Base-by-base conservation (phyloP, 1,284 basidiomycete genomes). In the Fomitopsis betulina region DNA sequence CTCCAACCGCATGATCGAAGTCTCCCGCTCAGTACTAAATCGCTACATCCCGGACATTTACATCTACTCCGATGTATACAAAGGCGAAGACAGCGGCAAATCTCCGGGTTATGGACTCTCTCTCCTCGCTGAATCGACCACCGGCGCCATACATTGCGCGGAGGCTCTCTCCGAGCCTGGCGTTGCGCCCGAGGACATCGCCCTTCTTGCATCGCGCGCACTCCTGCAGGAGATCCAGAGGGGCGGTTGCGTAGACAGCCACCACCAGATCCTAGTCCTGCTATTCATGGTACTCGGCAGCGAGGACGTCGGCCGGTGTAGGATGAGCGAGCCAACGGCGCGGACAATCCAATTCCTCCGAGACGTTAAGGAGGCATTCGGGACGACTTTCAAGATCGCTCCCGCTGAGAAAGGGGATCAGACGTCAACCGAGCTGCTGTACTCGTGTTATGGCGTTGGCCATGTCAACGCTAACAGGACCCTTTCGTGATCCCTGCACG, bases 41-140 rank as follows among this genome's bases (percentile, higher is more conserved):
- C 87, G 96, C 4, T 98, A 93, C 73, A 97, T 99, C 61, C 96
- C 96, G 27, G 97, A 99, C 70, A 93, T 98, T 32, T 98, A 99
- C 73, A 84, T 99, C 30, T 97, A 98, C 71, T 97, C 97, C 1
- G 97, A 99, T 67, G 95, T 98, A 13, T 99, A 98, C 76, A 95
- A 97, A 70, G 96, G 96, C 9, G 93, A 95, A 25, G 97, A 99
- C 62, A 94, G 93, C 62, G 97, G 97, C 72, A 97, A 94, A 92
- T 98, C 96, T 0, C 97, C 97, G 1, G 97, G 97, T 0, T 99
- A 96, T 72, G 96, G 93, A 0, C 77, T 99, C 17, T 95, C 88
- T 32, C 79, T 99, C 6, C 79, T 99, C 12, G 88, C 96, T 0
- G 94, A 96, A 68, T 93, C 93, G 0, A 98, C 96, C 0, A 98